Base-by-base conservation (phyloP, 441 rosid genomes). In the Bruguiera hainesii region DNA sequence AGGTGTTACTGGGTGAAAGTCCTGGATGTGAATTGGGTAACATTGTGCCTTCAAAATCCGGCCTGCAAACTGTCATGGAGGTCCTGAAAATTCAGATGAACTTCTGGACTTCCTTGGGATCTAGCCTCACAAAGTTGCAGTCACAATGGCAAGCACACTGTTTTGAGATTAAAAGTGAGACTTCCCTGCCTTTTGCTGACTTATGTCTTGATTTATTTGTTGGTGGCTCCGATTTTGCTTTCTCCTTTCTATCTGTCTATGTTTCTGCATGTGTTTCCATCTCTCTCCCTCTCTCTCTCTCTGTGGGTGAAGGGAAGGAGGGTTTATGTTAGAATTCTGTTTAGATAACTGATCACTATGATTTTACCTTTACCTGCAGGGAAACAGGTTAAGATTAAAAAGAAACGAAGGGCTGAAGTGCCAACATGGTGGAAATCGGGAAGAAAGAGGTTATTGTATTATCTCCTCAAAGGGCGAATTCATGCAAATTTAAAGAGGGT, bases 1-100 rank as follows among this genome's bases (percentile, higher is more conserved):
- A 92, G 99, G 95, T 84, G 52, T 80, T 92, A 64, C 79, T 95
- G 67, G 98, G 96, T 67, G 99, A 92, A 81, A 76, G 70, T 63
- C 71, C 82, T 50, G 82, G 65, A 48, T 68, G 50, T 35, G 84
- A 84, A 70, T 50, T 77, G 35, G 82, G 67, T 56, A 77, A 82
- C 30, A 59, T 55, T 59, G 58, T 57, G 25, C 99, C 97, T 64
- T 86, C 98, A 30, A 86, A 64, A 80, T 80, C 91, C 46, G 97
- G 92, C 65, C 56, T 87, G 73, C 83, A 67, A 71, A 81, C 93
- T 35, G 92, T 92, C 73, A 64, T 87, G 66, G 91, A 95, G 73
- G 98, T 95, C 57, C 67, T 92, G 82, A 85, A 82, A 77, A 83
- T 95, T 71, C 97, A 95, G 78, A 86, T 73, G 84, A 84, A 80